Conservation (phyloP, 345 rosid genomes). For the Aethionema arabicum region DNA sequence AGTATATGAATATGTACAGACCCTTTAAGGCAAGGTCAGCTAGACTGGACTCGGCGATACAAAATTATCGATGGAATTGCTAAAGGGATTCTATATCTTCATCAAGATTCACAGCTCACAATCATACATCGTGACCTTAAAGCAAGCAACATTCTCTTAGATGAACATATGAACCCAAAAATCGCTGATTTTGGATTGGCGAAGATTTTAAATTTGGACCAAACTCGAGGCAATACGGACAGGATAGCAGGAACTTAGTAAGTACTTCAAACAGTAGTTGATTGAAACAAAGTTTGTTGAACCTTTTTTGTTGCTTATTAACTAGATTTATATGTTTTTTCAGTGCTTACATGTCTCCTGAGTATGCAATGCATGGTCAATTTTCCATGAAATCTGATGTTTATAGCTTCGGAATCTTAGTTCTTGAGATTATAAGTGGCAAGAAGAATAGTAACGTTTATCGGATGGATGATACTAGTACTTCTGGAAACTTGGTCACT, state of each 20-base stretch:
- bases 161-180: conserved; percentile 33
- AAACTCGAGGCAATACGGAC: conserved; percentile 31
- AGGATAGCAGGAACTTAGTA: conserved; percentile 39
- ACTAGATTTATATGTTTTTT: conserved; percentile 8
- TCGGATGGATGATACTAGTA: conserved; percentile 32
- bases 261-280: conserved; percentile 11
- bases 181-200: conserved; percentile 40
- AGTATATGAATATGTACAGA: conserved; percentile 33
- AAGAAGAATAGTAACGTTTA: conserved; percentile 24
- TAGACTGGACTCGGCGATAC: conserved; percentile 31
- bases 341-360: conserved; percentile 38
- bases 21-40: conserved; percentile 21
- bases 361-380: conserved; percentile 34
- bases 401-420: conserved; percentile 34
- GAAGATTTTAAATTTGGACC: conserved; percentile 22
- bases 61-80: conserved; percentile 36
- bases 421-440: conserved; percentile 35
- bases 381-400: conserved; percentile 29
- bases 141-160: conserved; percentile 36
- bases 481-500: conserved; percentile 29
- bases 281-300: not conserved
- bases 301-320: conserved; percentile 10
- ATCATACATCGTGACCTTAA: conserved; percentile 40
- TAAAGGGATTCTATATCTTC: conserved; percentile 35
- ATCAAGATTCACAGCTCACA: conserved; percentile 39